Evolutionary conservation across 208 protist genomes (phyloP).

Genomic region (Leishmania major): DNA sequence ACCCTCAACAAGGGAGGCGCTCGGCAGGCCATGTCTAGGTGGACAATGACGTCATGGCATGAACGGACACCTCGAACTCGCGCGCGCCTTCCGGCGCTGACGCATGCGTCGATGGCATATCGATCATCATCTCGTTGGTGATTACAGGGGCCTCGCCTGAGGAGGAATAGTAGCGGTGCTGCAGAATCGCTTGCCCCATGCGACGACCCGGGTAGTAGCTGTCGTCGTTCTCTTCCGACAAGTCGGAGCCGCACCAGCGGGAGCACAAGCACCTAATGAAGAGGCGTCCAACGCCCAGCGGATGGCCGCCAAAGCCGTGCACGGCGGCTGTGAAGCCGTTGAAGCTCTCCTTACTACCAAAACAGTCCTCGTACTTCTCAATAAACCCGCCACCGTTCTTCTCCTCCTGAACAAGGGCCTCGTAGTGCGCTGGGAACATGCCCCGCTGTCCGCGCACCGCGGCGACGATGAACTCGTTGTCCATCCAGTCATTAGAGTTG

Average conservation of each 20-base stretch:
- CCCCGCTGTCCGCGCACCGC: constrained; percentile 57
- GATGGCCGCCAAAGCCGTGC: constrained; percentile 72
- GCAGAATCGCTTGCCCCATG: constrained; percentile 21
- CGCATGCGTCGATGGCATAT: constrained; percentile 2
- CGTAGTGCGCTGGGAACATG: constrained; percentile 54
- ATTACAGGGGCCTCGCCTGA: constrained; percentile 22
- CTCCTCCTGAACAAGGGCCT: constrained; percentile 59
- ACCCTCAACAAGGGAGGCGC: no score
- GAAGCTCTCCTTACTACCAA: constrained; percentile 68
- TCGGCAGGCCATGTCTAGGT: background rate
- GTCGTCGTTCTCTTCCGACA: constrained; percentile 22
- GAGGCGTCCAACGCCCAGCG: constrained; percentile 37
- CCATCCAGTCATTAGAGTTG: constrained; percentile 64
- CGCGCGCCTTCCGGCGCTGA: background rate
- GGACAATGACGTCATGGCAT: background rate
- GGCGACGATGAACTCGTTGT: constrained; percentile 88
- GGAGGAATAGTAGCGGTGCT: constrained; percentile 12
- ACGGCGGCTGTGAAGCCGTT: constrained; percentile 63
- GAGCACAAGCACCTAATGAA: constrained; percentile 32
- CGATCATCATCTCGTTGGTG: constrained; percentile 9
- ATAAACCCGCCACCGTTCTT: constrained; percentile 65
- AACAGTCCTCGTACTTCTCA: constrained; percentile 59
- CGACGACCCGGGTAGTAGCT: constrained; percentile 18
- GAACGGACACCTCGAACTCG: constrained; percentile 24
- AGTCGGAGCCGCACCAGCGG: constrained; percentile 16